Percentiles rank a stretch among this genome's conserved stretches.
Conservation (phyloP, 108 stramenopile genomes). For the Bacterosira constricta region DNA sequence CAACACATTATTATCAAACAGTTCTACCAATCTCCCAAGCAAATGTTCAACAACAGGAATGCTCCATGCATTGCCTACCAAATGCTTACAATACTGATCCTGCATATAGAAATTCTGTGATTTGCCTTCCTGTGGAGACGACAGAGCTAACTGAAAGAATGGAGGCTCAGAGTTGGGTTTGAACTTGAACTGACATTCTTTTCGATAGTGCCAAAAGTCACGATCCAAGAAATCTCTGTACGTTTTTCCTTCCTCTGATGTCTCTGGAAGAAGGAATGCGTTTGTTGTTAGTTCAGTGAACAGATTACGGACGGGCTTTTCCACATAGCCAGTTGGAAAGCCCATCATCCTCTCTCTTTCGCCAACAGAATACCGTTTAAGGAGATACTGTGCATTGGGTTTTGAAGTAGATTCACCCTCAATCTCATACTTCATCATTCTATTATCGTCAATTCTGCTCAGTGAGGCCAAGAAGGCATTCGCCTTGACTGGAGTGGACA, state of each 20-base stretch:
- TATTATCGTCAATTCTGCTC: conserved; percentile 23
- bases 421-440: conserved; percentile 12
- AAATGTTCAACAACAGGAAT: conserved; percentile 18
- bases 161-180: conserved; percentile 2
- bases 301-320: conserved; percentile 5
- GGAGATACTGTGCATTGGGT: background rate
- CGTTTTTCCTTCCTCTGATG: conserved; percentile 6
- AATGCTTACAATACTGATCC: conserved; percentile 38
- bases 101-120: conserved; percentile 19
- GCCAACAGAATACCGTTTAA: conserved; percentile 13
- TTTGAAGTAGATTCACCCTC: background rate
- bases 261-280: conserved; percentile 31
- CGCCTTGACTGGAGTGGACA: conserved; percentile 10
- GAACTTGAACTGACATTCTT: conserved; percentile 25
- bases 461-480: conserved; percentile 35
- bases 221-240: conserved; percentile 21
- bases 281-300: conserved; percentile 9
- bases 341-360: conserved; percentile 46
- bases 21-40: conserved; percentile 1
- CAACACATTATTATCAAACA: conserved; percentile 1
- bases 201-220: conserved; percentile 23
- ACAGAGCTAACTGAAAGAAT: conserved; percentile 32
- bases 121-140: conserved; percentile 36
- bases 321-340: conserved; percentile 28
- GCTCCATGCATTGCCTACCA: conserved; percentile 42